Evolutionary conservation across 805 yeast genomes (phyloP), one percentile per base, ranked within the genome.

Genomic region (Millerozyma acaciae): DNA sequence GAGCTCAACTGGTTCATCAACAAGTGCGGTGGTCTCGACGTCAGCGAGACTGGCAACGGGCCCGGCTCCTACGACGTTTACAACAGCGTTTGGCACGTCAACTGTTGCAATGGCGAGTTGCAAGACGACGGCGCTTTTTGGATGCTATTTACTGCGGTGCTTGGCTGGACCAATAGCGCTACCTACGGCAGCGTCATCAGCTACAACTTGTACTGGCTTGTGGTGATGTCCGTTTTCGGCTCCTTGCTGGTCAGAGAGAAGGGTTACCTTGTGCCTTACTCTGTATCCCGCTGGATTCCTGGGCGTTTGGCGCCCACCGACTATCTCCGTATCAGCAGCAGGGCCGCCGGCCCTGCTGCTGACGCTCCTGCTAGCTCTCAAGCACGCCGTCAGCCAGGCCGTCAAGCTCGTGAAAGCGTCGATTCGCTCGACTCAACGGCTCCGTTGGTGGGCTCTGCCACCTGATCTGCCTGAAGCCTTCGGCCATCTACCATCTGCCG

Each of bases 131-230:
- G 64, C 1, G 41, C 52, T 22, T 62, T 68, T 56, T 66, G 73
- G 73, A 66, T 67, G 72, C 58, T 65, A 12, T 57, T 62, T 39
- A 66, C 65, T 32, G 71, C 73, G 22, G 50, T 66, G 22, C 53
- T 66, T 27, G 73, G 73, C 4, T 66, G 73, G 73, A 65, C 71
- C 17, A 66, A 66, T 39, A 52, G 67, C 12, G 73, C 73, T 12
- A 66, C 73, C 3, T 62, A 64, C 45, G 70, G 69, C 4, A 62
- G 69, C 39, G 69, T 67, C 7, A 43, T 48, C 6, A 43, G 58
- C 25, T 67, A 67, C 42, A 48, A 53, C 23, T 44, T 47, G 5
- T 67, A 65, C 44, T 67, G 73, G 73, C 12, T 55, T 6, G 40
- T 53, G 6, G 60, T 65, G 2, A 53, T 57, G 5, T 34, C 34